These are phyloP conservation scores for Closterium sp. DNA, from an alignment of 139 green algal species.

Conservation along the genomic window DNA sequence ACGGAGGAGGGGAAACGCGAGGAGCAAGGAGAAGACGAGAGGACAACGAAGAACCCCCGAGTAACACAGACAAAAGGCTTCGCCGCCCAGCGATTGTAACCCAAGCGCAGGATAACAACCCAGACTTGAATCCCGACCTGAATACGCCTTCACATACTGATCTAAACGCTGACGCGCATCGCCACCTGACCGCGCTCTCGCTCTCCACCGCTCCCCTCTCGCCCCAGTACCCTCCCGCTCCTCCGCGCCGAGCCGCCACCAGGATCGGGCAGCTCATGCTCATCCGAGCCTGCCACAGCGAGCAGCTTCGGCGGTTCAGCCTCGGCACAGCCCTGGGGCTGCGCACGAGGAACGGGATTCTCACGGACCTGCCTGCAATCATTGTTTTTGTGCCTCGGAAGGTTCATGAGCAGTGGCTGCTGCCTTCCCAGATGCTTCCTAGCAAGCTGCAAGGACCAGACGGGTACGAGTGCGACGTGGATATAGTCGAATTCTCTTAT, in stretches of 20 bases:
- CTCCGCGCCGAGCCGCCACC: neutral
- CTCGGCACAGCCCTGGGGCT: constrained; percentile 37
- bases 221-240: neutral
- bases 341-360: constrained; percentile 7
- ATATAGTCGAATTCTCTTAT: constrained; percentile 33
- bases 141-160: no score
- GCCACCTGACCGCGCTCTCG: neutral
- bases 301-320: constrained; percentile 17
- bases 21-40: neutral
- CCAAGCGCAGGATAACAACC: neutral
- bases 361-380: constrained; percentile 29
- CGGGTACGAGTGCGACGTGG: constrained; percentile 33
- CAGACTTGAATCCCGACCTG: neutral
- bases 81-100: neutral
- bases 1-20: neutral
- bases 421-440: constrained; percentile 15
- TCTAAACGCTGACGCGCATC: neutral
- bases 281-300: constrained; percentile 39
- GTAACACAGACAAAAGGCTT: neutral
- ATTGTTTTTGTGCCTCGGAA: constrained; percentile 33
- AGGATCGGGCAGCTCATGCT: constrained; percentile 28
- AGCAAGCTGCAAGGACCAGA: constrained; percentile 20
- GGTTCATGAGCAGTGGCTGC: constrained; percentile 30
- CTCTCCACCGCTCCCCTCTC: neutral
- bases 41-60: neutral